Conservation (phyloP, 176 grass and related monocot genomes). For the Oryza meridionalis region DNA sequence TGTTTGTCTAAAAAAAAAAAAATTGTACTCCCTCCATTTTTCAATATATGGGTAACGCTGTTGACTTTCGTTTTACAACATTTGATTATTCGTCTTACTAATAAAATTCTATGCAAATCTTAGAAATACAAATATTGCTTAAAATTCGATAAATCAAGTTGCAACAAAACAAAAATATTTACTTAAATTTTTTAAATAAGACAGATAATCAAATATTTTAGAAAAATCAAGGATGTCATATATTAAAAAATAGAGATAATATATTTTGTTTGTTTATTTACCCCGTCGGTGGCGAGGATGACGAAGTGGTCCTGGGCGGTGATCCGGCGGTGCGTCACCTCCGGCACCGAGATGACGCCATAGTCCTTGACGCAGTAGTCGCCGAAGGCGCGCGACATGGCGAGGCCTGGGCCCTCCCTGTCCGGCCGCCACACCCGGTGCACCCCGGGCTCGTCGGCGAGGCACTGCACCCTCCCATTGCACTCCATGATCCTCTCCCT, state of each 20-base stretch:
- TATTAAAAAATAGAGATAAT: too few relatives aligned
- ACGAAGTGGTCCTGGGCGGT: constrained; percentile 61
- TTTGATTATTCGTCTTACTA: too few relatives aligned
- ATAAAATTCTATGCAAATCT: too few relatives aligned
- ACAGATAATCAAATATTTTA: too few relatives aligned
- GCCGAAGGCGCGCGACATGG: constrained; percentile 96
- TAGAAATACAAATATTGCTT: too few relatives aligned
- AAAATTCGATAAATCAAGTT: too few relatives aligned
- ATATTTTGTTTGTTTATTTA: constrained; percentile 7
- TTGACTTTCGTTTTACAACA: too few relatives aligned
- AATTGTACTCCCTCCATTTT: too few relatives aligned
- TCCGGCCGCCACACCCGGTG: constrained; percentile 74
- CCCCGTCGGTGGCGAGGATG: constrained; percentile 95
- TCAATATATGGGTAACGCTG: too few relatives aligned
- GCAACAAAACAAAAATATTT: too few relatives aligned
- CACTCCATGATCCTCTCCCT: constrained; percentile 71
- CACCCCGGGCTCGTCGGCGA: constrained; percentile 79
- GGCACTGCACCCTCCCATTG: constrained; percentile 69
- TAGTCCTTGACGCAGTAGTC: constrained; percentile 81
- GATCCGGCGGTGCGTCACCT: constrained; percentile 76
- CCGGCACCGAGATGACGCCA: constrained; percentile 84
- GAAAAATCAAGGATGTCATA: too few relatives aligned
- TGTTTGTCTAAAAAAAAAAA: neutral
- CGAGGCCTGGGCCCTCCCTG: constrained; percentile 74
- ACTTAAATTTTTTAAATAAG: too few relatives aligned